A percentile compares a stretch with the other conserved stretches of the same genome.
These are phyloP conservation scores for Haplosporangium gracile DNA, from an alignment of 192 early-diverging fungal species.

Conservation along the genomic window DNA sequence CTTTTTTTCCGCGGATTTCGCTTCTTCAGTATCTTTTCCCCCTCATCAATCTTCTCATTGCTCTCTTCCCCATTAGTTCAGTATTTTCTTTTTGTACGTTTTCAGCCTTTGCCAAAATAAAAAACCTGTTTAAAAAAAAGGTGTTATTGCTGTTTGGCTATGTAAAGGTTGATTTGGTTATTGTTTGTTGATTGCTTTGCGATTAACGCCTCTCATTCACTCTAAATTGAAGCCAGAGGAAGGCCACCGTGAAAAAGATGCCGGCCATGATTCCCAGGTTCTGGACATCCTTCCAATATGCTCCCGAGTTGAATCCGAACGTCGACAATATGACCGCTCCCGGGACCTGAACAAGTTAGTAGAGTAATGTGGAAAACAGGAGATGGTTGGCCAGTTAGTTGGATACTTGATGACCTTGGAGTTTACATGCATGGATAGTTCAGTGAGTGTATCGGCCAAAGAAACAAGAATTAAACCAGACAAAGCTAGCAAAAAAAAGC, in stretches of 20 bases:
- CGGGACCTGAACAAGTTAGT: slow-evolving; percentile 69
- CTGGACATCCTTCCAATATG: slow-evolving; percentile 86
- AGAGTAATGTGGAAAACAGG: background rate
- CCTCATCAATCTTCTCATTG: background rate
- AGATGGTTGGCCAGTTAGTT: no score
- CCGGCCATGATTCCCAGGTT: slow-evolving; percentile 70
- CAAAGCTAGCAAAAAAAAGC: background rate
- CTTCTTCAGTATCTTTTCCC: background rate
- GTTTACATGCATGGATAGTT: background rate
- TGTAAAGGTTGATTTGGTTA: background rate
- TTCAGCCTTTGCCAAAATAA: slow-evolving; percentile 11
- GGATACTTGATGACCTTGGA: no score
- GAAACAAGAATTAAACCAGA: background rate
- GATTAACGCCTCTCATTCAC: slow-evolving; percentile 87
- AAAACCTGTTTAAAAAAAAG: slow-evolving; percentile 12
- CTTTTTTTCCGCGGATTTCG: background rate
- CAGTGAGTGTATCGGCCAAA: background rate
- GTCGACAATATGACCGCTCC: slow-evolving; percentile 87
- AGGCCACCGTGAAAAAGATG: slow-evolving; percentile 72
- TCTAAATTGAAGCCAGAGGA: slow-evolving; percentile 81
- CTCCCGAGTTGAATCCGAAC: slow-evolving; percentile 88
- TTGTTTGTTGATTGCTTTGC: background rate
- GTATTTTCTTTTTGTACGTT: background rate
- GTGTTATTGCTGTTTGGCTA: background rate
- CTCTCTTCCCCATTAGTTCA: background rate